Conservation (phyloP, 1,284 basidiomycete genomes). For the Leccinum insigne region DNA sequence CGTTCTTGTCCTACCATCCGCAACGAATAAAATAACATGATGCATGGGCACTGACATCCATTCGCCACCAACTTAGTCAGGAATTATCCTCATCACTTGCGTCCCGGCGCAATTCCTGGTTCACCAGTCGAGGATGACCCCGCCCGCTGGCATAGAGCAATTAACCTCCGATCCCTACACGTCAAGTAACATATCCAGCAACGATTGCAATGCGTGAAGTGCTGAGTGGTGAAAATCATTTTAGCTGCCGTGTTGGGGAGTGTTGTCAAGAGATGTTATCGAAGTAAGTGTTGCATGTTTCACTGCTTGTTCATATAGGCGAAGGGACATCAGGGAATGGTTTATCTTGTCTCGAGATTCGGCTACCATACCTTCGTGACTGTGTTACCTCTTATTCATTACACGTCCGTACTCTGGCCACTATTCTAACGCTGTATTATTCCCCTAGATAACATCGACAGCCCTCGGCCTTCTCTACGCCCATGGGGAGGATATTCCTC, state of each 20-base stretch:
- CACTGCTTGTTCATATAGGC: slow-evolving; percentile 1
- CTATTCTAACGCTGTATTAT: slow-evolving; percentile 9
- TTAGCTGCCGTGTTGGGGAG: slow-evolving; percentile 44
- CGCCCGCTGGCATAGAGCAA: slow-evolving; percentile 1
- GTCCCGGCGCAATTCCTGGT: slow-evolving; percentile 42
- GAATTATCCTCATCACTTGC: slow-evolving; percentile 85
- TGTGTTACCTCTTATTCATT: neutral
- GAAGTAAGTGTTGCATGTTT: slow-evolving; percentile 25
- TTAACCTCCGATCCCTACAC: slow-evolving; percentile 2
- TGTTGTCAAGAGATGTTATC: slow-evolving; percentile 26
- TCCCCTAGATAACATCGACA: slow-evolving; percentile 30
- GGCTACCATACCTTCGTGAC: neutral
- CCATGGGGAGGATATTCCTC: slow-evolving; percentile 21
- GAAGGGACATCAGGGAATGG: neutral
- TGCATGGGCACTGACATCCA: slow-evolving; percentile 59
- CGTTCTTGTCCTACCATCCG: slow-evolving; percentile 22
- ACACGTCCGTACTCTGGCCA: neutral
- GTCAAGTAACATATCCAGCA: slow-evolving; percentile 51
- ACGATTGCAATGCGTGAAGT: slow-evolving; percentile 66
- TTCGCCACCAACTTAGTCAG: slow-evolving; percentile 85
- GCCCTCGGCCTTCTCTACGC: slow-evolving; percentile 33
- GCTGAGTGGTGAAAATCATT: slow-evolving; percentile 63
- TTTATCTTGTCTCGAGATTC: neutral
- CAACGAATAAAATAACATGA: slow-evolving; percentile 25
- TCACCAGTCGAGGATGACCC: slow-evolving; percentile 9